These are phyloP conservation scores for Nematocida minor DNA, from an alignment of 371 early-diverging fungal genomes.

Conservation along the genomic window DNA sequence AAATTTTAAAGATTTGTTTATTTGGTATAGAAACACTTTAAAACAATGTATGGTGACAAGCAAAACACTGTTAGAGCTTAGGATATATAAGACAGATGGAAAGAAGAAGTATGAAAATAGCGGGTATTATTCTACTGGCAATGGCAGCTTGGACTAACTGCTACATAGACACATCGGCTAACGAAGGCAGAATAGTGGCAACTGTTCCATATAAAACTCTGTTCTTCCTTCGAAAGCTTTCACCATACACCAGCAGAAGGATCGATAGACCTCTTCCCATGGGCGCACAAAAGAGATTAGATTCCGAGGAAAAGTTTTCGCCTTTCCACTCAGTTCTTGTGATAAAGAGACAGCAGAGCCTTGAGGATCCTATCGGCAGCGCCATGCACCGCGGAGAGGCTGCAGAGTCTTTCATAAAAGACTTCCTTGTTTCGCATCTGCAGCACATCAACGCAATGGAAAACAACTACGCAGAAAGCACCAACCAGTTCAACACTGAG, in stretches of 20 bases:
- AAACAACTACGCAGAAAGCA: too few relatives aligned
- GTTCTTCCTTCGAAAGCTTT: conserved; percentile 1
- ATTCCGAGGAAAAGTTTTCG: conserved; percentile 36
- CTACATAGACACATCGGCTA: conserved; percentile 3
- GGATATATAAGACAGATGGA: conserved; percentile 12
- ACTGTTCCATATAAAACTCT: conserved; percentile 14
- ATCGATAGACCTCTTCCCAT: conserved; percentile 27
- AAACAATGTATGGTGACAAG: neutral
- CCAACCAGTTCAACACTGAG: conserved; percentile 42
- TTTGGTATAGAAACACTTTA: neutral
- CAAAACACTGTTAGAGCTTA: conserved; percentile 24
- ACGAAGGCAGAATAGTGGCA: conserved; percentile 1
- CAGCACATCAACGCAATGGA: conserved; percentile 17
- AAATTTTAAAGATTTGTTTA: neutral
- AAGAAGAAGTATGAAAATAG: conserved; percentile 3
- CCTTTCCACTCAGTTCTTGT: conserved; percentile 40
- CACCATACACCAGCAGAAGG: conserved; percentile 6
- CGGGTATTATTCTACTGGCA: neutral
- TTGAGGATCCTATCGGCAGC: neutral
- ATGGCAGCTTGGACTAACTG: neutral
- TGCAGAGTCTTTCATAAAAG: conserved; percentile 40
- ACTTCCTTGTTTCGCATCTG: conserved; percentile 33
- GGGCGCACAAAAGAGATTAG: conserved; percentile 34
- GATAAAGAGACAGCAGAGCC: conserved; percentile 1
- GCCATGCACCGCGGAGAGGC: neutral